A percentile compares a stretch with the other conserved stretches of the same genome.
These are phyloP conservation scores for Candida multigemmis DNA, from an alignment of 805 yeast species.

Conservation along the genomic window DNA sequence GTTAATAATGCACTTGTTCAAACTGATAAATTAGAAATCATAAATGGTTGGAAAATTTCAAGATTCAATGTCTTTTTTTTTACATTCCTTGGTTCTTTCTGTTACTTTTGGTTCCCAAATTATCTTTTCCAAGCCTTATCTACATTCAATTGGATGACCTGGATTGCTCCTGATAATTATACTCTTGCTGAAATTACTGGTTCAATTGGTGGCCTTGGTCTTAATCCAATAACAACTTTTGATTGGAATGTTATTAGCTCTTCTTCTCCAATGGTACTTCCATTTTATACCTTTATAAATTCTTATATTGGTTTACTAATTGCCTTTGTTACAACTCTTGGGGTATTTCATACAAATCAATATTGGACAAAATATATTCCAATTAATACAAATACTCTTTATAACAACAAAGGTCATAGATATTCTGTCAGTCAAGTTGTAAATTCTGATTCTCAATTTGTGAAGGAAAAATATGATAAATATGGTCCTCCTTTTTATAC, in stretches of 20 bases:
- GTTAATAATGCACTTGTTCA: constrained; percentile 17
- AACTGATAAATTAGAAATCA: constrained; percentile 13
- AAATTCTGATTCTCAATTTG: constrained; percentile 19
- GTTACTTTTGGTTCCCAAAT: constrained; percentile 38
- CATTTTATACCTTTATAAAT: constrained; percentile 22
- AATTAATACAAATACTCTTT: constrained; percentile 35
- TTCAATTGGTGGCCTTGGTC: constrained; percentile 34
- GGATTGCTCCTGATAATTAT: constrained; percentile 46
- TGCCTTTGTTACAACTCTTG: constrained; percentile 11
- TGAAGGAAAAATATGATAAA: constrained; percentile 10
- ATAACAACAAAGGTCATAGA: constrained; percentile 37
- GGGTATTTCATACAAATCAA: constrained; percentile 11
- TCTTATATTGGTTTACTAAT: constrained; percentile 9
- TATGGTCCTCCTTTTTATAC: constrained; percentile 21
- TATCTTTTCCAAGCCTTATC: constrained; percentile 35
- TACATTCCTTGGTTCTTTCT: constrained; percentile 16
- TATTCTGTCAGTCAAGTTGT: constrained; percentile 36
- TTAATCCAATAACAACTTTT: constrained; percentile 45
- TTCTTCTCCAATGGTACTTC: constrained; percentile 27
- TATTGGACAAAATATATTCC: constrained; percentile 18
- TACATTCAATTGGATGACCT: constrained; percentile 45
- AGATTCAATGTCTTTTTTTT: constrained; percentile 13
- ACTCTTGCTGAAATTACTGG: constrained; percentile 45
- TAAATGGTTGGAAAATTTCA: constrained; percentile 21
- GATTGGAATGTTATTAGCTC: constrained; percentile 38